Base-by-base conservation (phyloP, 257 asterid genomes). In the Lithospermum erythrorhizon region DNA sequence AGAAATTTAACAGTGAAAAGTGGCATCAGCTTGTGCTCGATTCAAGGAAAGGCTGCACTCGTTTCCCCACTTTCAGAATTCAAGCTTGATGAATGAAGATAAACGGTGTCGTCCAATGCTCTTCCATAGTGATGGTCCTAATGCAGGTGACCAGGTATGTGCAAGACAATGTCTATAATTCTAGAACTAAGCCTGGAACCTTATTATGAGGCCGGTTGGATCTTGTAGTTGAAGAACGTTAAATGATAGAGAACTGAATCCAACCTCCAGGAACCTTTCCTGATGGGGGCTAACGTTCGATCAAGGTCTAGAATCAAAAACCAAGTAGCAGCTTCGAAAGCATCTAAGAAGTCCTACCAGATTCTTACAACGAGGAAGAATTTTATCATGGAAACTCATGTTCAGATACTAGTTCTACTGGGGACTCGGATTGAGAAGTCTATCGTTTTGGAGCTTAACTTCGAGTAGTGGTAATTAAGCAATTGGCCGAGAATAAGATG, bases 81-180 rank as follows among this genome's bases (percentile, higher is more conserved):
- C 97, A 60, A 93, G 99, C 87, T 80, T 93, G 88, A 93, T 93
- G 99, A 93, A 86, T 66, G 99, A 93, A 77, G 99, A 93, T 76
- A 93, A 93, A 77, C 79, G 99, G 62, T 93, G 99, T 68, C 90
- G 99, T 49, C 99, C 97, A 51, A 86, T 93, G 58, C 97, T 93
- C 61, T 89, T 93, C 77, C 94, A 89, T 68, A 86, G 97, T 19
- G 96, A 93, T 79, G 99, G 99, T 76, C 99, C 96, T 14, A 89
- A 93, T 79, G 99, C 99, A 27, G 99, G 99, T n/a, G 97, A 93
- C 73, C 99, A 93, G 99, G 98, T 91, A 75, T 32, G 57, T 53
- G 57, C 23, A 53, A n/a, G 57, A 3, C 14, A 53, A 22, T 53
- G 27, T 5, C 57, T 53, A 52, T 52, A 20, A 20, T 19, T n/a